phyloP scores from a whole-genome alignment of 306 rosid species.

The Begonia masoniana region DNA sequence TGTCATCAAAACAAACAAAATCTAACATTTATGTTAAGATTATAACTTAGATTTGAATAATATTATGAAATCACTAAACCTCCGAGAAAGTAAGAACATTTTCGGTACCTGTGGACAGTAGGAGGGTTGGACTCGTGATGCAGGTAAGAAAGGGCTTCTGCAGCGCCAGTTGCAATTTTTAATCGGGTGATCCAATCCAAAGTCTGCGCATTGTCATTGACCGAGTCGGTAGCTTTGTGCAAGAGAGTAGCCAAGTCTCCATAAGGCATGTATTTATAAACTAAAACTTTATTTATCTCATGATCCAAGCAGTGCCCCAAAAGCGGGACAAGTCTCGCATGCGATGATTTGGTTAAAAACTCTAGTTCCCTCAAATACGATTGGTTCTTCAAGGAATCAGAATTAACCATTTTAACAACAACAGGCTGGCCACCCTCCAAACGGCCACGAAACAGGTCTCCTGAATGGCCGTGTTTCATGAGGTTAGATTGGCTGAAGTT shows the following conservation, averaged over 20 bases:
- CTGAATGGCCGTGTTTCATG: slow-evolving; percentile 82
- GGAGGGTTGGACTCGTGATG: slow-evolving; percentile 85
- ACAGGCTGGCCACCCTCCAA: slow-evolving; percentile 45
- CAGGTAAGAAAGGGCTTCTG: slow-evolving; percentile 65
- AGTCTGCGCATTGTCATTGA: slow-evolving; percentile 37
- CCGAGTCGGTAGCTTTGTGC: slow-evolving; percentile 29
- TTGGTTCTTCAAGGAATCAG: slow-evolving; percentile 33
- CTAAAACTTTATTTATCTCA: slow-evolving; percentile 58
- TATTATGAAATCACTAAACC: too few species aligned
- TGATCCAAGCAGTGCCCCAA: slow-evolving; percentile 79
- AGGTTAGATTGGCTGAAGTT: slow-evolving; percentile 58
- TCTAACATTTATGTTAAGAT: not conserved
- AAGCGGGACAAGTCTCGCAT: slow-evolving; percentile 63
- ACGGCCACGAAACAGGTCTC: slow-evolving; percentile 55
- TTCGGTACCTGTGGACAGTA: slow-evolving; percentile 66
- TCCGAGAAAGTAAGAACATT: not conserved
- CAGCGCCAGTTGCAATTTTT: slow-evolving; percentile 90
- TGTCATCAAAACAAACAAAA: not conserved
- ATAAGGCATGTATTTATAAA: slow-evolving; percentile 79
- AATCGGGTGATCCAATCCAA: slow-evolving; percentile 92
- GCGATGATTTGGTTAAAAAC: slow-evolving; percentile 63
- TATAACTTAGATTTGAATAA: not conserved
- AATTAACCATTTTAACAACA: slow-evolving; percentile 62
- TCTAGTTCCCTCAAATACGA: slow-evolving; percentile 45
- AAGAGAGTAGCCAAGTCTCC: slow-evolving; percentile 73